Conservation (phyloP, 1,139 yeast species). For the Hansenula lynferdii region DNA sequence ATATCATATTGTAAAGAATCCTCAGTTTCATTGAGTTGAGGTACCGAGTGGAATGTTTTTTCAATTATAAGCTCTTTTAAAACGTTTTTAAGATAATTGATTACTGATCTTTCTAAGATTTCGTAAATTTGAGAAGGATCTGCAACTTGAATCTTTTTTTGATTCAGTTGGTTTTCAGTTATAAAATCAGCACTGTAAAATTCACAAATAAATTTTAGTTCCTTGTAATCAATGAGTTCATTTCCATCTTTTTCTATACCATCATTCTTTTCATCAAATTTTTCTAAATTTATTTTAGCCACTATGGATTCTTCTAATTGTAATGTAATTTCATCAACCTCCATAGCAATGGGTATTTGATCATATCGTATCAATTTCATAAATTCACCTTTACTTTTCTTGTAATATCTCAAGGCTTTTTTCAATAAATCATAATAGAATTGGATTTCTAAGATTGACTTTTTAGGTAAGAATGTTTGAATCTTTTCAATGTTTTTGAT, state of each 20-base stretch:
- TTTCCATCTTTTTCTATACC: background rate
- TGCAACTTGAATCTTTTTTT: too few species aligned
- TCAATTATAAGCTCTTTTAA: too few species aligned
- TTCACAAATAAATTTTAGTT: background rate
- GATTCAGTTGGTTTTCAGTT: too few species aligned
- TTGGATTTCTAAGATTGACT: conserved; percentile 32
- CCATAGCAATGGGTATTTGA: conserved; percentile 40
- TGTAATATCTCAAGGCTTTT: conserved; percentile 20
- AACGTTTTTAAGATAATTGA: too few species aligned
- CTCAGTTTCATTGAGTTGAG: too few species aligned
- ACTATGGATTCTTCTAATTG: conserved; percentile 37
- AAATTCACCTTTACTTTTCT: conserved; percentile 13
- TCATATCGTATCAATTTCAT: conserved; percentile 24
- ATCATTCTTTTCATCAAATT: too few species aligned
- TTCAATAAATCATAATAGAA: conserved; percentile 32
- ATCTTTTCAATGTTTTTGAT: conserved; percentile 34
- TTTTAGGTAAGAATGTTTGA: conserved; percentile 27
- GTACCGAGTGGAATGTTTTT: too few species aligned
- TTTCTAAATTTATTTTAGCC: too few species aligned
- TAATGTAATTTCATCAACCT: conserved; percentile 34
- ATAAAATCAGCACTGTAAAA: too few species aligned
- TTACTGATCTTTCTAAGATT: too few species aligned
- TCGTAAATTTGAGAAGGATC: too few species aligned
- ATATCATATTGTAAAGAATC: too few species aligned
- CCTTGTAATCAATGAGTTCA: background rate